Evolutionary conservation across 208 protist species (phyloP).

Genomic region (Crithidia expoeki): DNA sequence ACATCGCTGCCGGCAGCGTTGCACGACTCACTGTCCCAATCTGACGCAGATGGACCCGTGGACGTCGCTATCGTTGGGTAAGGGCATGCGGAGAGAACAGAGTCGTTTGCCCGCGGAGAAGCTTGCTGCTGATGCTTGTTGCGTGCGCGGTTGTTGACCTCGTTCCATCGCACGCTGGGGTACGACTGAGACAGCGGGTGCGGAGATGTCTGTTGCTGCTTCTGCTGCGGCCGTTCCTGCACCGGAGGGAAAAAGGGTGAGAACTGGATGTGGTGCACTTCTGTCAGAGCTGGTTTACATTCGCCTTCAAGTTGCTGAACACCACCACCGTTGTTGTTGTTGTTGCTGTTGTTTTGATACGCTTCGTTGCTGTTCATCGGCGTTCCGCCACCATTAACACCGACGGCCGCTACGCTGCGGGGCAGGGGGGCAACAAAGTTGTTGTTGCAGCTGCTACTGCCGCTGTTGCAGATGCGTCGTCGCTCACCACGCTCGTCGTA

Average conservation of each 20-base stretch:
- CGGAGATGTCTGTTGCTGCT: background rate
- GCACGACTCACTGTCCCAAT: background rate
- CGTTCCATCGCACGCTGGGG: background rate
- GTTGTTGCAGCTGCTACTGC: background rate
- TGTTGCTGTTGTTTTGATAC: background rate
- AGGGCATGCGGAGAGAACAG: background rate
- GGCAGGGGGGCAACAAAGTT: constrained; percentile 7
- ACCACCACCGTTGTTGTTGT: background rate
- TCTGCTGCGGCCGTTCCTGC: background rate
- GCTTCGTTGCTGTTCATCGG: background rate
- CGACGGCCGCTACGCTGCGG: constrained; percentile 5
- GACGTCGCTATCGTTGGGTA: background rate
- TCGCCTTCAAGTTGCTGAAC: background rate
- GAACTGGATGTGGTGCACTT: background rate
- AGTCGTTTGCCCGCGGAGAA: background rate
- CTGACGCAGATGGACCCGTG: background rate
- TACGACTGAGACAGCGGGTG: constrained; percentile 2
- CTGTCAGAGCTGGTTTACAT: background rate
- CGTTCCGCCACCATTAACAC: background rate
- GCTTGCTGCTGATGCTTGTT: background rate
- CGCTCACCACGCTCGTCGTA: background rate
- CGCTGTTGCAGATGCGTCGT: background rate
- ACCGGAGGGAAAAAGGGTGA: background rate
- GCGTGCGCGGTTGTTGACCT: background rate
- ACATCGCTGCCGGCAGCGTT: background rate